Base-by-base conservation (phyloP, 805 yeast species). In the Ogataea wickerhamii region DNA sequence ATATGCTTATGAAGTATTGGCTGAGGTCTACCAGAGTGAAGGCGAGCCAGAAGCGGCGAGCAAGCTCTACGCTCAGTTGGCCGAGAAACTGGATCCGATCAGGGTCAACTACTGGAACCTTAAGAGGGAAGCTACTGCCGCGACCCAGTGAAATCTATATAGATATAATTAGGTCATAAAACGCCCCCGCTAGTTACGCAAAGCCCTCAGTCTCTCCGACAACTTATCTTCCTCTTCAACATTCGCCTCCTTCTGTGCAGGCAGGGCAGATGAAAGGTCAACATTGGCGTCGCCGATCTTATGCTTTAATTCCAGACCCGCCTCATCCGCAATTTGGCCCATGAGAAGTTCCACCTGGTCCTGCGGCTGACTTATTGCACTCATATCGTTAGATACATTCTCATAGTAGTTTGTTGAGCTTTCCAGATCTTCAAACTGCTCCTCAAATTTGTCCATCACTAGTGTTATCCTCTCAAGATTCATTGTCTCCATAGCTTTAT, bases 401-500 rank as follows among this genome's bases (percentile, higher is more conserved):
- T 91, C 98, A 60, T 93, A 91, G 58, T 91, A 93, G 48, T 88
- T 84, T 0, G 97, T 83, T 22, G 94, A 78, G 6, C 96, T 93
- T 59, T 93, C 98, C 51, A 93, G 67, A 54, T 93, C 98, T 63
- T 93, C 98, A 54, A 93, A 93, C 60, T 93, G 99, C 40, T 73
- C 78, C 62, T 93, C 99, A 60, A 93, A 93, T 61, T 87, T 89
- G 62, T 93, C 98, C 98, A 93, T 93, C 10, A 93, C 91, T 63
- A 88, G 64, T 4, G 97, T 87, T 21, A 93, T 93, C 51, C 78
- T 79, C 62, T 93, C 98, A 45, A 93, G 67, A 61, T 93, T 93
- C 98, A 93, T 93, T 17, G 91, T 81, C 53, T 87, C 93, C 66
- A 93, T 74, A 1, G 98, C 98, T 54, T 78, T 80, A 61, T 93